A percentile compares a stretch with the other conserved stretches of the same genome.
Conservation (phyloP, 2,329 filamentous ascomycete species). For the Arthroderma sp. region DNA sequence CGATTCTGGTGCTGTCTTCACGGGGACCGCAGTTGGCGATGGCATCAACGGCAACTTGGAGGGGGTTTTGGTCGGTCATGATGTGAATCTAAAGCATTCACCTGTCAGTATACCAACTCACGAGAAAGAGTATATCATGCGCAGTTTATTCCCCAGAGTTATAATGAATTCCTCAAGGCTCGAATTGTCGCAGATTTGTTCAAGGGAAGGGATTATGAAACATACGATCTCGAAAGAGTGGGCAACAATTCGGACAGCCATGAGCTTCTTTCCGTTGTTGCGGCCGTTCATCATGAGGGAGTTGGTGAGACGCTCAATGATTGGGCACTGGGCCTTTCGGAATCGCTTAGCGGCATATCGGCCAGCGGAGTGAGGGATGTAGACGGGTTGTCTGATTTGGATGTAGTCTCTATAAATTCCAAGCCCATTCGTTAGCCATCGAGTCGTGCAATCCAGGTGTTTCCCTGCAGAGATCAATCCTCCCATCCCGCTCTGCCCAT, state of each 20-base stretch:
- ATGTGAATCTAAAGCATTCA: conserved; percentile 69
- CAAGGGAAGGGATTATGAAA: conserved; percentile 18
- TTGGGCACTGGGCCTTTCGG: conserved; percentile 99
- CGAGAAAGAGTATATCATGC: too few relatives aligned
- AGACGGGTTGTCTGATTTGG: conserved; percentile 97
- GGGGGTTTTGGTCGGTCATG: conserved; percentile 99
- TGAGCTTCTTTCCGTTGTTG: conserved; percentile 99
- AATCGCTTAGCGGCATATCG: conserved; percentile 99
- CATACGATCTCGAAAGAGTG: conserved; percentile 99
- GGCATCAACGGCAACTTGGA: conserved; percentile 98
- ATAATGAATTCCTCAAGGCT: too few relatives aligned
- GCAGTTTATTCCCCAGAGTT: too few relatives aligned
- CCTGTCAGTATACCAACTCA: too few relatives aligned
- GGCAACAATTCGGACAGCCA: conserved; percentile 98
- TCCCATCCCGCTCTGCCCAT: not conserved
- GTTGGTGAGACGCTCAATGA: conserved; percentile 99
- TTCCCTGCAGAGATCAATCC: not conserved
- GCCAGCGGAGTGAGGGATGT: conserved; percentile 96
- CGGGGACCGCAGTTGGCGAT: conserved; percentile 99
- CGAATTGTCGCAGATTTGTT: too few relatives aligned
- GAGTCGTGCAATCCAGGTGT: not conserved
- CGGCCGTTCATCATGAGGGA: conserved; percentile 99
- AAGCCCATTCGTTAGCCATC: not conserved
- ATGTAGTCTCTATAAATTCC: conserved; percentile 75
- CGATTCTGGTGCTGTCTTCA: conserved; percentile 99